These are phyloP conservation scores for Urochloa ruziziensis DNA, from an alignment of 176 grass and related monocot species.

Conservation along the genomic window DNA sequence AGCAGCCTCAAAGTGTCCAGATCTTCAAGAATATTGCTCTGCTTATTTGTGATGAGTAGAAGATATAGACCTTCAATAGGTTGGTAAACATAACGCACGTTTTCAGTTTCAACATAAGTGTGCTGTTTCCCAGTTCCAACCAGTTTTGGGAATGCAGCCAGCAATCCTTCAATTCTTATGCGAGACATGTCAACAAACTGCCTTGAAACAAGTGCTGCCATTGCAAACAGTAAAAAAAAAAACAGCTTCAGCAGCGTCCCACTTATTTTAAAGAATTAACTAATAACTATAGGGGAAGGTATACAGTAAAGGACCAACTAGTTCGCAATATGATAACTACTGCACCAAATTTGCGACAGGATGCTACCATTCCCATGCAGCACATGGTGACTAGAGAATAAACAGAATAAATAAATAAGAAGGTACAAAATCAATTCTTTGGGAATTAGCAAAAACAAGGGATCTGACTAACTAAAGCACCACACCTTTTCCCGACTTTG, in stretches of 20 bases:
- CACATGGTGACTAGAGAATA: neutral
- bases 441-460: neutral
- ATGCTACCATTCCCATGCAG: neutral
- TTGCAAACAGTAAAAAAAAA: neutral
- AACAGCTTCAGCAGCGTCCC: neutral
- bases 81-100: conserved; percentile 82
- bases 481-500: conserved; percentile 76
- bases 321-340: neutral
- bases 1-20: conserved; percentile 77
- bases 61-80: conserved; percentile 76
- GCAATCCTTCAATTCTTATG: conserved; percentile 82
- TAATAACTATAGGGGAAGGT: neutral
- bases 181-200: conserved; percentile 86
- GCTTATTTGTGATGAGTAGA: conserved; percentile 84
- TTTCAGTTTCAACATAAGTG: conserved; percentile 88
- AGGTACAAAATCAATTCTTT: neutral
- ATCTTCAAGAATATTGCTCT: conserved; percentile 93
- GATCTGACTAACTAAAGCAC: conserved; percentile 2
- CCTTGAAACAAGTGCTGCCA: conserved; percentile 79
- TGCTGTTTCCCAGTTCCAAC: conserved; percentile 83
- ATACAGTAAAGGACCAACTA: neutral
- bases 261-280: neutral
- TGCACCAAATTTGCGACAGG: neutral
- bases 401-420: neutral
- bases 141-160: conserved; percentile 85